A percentile compares a stretch with the other conserved stretches of the same genome.
phyloP scores from a whole-genome alignment of 2,329 filamentous ascomycete species.

The Lasiodiplodia sp. region DNA sequence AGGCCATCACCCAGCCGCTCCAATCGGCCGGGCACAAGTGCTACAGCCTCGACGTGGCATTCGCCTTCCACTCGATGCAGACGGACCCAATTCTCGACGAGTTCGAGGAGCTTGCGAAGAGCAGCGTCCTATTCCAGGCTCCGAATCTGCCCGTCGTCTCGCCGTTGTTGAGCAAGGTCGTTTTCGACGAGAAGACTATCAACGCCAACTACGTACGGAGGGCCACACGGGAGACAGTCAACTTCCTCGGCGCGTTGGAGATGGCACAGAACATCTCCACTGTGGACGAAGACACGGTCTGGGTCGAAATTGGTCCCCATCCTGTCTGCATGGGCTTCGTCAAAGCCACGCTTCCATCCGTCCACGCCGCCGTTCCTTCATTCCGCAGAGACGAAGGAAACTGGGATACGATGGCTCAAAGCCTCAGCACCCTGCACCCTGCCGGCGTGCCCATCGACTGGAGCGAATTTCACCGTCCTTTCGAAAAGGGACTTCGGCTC shows the following conservation, averaged over 20 bases:
- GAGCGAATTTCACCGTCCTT: slow-evolving; percentile 66
- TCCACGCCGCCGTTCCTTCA: slow-evolving; percentile 13
- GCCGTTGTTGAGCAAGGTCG: slow-evolving; percentile 52
- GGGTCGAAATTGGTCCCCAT: slow-evolving; percentile 58
- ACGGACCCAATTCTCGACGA: slow-evolving; percentile 54
- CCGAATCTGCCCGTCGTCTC: slow-evolving; percentile 52
- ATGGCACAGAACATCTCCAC: slow-evolving; percentile 41
- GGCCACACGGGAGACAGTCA: slow-evolving; percentile 42
- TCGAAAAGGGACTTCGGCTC: slow-evolving; percentile 54
- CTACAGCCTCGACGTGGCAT: slow-evolving; percentile 34
- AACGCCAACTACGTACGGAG: slow-evolving; percentile 50
- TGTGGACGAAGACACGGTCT: slow-evolving; percentile 47
- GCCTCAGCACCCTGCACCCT: slow-evolving; percentile 59
- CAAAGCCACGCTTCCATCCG: slow-evolving; percentile 39
- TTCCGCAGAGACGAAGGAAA: slow-evolving; percentile 28
- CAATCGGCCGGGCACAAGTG: slow-evolving; percentile 29
- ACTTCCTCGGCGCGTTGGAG: slow-evolving; percentile 52
- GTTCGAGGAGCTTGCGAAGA: slow-evolving; percentile 43
- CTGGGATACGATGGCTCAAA: slow-evolving; percentile 51
- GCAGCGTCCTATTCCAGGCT: slow-evolving; percentile 36
- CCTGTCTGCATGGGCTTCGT: slow-evolving; percentile 50
- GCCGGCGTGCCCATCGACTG: slow-evolving; percentile 66
- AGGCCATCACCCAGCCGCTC: slow-evolving; percentile 27
- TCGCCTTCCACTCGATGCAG: slow-evolving; percentile 39
- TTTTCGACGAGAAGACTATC: slow-evolving; percentile 48